These are phyloP conservation scores for Secale cereale DNA, from an alignment of 176 grass and related monocot genomes.

Conservation along the genomic window DNA sequence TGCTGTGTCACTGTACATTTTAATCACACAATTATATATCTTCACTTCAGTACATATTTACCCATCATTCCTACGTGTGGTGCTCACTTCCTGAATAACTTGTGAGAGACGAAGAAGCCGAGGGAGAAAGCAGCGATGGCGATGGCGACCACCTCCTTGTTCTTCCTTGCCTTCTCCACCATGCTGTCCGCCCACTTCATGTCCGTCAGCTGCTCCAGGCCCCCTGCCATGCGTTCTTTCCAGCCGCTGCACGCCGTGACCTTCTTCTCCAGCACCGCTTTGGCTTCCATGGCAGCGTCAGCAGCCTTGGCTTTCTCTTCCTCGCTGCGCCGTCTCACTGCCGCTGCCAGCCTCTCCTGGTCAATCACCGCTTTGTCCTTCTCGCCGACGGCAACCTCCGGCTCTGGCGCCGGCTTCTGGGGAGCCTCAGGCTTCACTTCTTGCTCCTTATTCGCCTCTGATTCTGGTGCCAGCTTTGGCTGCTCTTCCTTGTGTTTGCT, in stretches of 20 bases:
- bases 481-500: not conserved
- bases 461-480: not conserved
- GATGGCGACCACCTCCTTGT: conserved; percentile 35
- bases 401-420: not conserved
- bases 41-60: not conserved
- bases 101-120: conserved; percentile 29
- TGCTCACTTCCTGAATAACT: conserved; percentile 14
- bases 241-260: not conserved
- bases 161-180: conserved; percentile 22
- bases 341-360: not conserved
- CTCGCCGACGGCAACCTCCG: not conserved
- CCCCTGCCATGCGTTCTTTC: conserved; percentile 13
- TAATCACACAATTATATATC: not conserved
- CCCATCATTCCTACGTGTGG: too few relatives aligned
- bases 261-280: not conserved
- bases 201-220: not conserved
- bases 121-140: conserved; percentile 32
- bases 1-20: not conserved
- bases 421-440: not conserved
- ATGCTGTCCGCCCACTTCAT: conserved; percentile 29
- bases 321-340: not conserved
- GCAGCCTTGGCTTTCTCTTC: not conserved
- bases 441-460: not conserved
- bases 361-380: not conserved
- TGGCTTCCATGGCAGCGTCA: not conserved